These are phyloP conservation scores for Trichophyton schoenleinii DNA, from an alignment of 2,329 filamentous ascomycete species.

Conservation along the genomic window DNA sequence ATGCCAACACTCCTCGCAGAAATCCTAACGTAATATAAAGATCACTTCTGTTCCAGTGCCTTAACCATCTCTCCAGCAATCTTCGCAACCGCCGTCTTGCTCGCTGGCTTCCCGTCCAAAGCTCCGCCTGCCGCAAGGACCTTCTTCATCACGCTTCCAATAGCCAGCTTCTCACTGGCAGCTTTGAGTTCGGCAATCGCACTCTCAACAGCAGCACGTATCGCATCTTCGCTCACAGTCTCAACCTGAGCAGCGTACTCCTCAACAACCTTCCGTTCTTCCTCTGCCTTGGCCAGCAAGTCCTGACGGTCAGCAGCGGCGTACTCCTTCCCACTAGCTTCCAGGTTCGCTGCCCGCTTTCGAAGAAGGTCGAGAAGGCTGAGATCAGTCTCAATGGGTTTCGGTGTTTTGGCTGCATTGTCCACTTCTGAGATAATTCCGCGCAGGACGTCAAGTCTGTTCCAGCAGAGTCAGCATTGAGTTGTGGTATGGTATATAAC, in stretches of 20 bases:
- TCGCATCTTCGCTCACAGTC: constrained; percentile 30
- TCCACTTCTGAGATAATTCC: constrained; percentile 39
- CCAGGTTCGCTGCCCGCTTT: constrained; percentile 30
- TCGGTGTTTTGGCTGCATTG: constrained; percentile 35
- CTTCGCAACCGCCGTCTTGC: constrained; percentile 30
- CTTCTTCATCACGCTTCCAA: constrained; percentile 31
- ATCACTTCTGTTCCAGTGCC: constrained; percentile 4
- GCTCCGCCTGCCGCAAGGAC: constrained; percentile 31
- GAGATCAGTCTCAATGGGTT: constrained; percentile 35
- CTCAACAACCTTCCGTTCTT: constrained; percentile 32
- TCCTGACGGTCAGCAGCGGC: constrained; percentile 30
- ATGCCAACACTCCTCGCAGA: not conserved
- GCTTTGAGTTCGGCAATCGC: constrained; percentile 26
- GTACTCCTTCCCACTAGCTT: constrained; percentile 33
- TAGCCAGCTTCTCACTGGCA: constrained; percentile 25
- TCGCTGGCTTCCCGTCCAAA: constrained; percentile 33
- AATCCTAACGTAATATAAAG: not conserved
- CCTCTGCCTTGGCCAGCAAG: constrained; percentile 34
- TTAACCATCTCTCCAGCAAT: constrained; percentile 28
- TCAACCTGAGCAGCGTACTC: constrained; percentile 34
- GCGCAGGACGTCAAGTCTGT: constrained; percentile 37
- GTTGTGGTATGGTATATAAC: not conserved
- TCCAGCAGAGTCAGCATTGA: not conserved
- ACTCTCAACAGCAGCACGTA: constrained; percentile 25
- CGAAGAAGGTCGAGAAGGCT: constrained; percentile 35